phyloP scores from a whole-genome alignment of 2,329 filamentous ascomycete species.

The Daldinia sp. region DNA sequence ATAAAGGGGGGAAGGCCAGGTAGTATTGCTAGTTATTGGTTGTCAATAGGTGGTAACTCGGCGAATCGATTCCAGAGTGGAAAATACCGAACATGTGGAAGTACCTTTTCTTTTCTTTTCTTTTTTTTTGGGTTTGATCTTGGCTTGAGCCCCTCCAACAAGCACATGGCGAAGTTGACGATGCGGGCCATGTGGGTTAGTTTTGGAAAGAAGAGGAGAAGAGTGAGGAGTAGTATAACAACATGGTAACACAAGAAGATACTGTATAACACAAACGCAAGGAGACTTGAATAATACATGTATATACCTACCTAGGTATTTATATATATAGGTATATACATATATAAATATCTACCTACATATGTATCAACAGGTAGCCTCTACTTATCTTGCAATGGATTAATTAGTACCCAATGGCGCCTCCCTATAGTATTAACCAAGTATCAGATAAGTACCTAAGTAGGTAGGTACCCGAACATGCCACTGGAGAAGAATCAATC shows the following conservation, averaged over 20 bases:
- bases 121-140: background rate
- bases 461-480: background rate
- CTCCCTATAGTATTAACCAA: too few relatives aligned
- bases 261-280: background rate
- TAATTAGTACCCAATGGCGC: too few relatives aligned
- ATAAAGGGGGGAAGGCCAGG: conserved; percentile 14
- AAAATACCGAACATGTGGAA: conserved; percentile 3
- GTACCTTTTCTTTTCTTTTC: background rate
- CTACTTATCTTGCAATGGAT: too few relatives aligned
- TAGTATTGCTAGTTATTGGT: conserved; percentile 26
- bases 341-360: too few relatives aligned
- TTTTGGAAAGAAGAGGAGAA: too few relatives aligned
- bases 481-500: background rate
- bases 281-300: background rate
- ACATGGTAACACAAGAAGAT: background rate
- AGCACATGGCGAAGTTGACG: background rate
- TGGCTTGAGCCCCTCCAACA: background rate
- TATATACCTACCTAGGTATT: background rate
- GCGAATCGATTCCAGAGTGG: conserved; percentile 16
- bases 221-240: background rate
- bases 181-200: background rate
- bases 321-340: too few relatives aligned
- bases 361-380: too few relatives aligned
- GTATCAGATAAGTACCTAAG: background rate
- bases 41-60: conserved; percentile 23